Conservation (phyloP, 768 basidiomycete species). For the Psilocybe cubensis region DNA sequence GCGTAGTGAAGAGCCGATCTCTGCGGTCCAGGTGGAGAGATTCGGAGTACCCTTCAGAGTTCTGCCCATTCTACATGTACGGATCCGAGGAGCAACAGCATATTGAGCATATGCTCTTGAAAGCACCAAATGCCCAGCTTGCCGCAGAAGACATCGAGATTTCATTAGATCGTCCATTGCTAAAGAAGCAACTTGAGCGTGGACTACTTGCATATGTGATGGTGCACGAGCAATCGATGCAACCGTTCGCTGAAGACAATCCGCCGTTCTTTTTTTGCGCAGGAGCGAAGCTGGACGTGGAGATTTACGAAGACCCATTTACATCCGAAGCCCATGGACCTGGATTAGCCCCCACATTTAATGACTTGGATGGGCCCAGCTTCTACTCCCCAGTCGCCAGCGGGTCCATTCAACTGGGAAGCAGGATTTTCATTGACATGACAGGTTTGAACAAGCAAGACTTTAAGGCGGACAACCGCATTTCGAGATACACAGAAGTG, state of each 20-base stretch:
- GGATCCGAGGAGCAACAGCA: conserved; percentile 30
- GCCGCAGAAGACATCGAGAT: background rate
- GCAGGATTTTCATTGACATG: conserved; percentile 1
- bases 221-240: conserved; percentile 8
- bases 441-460: conserved; percentile 7
- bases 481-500: background rate
- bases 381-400: background rate
- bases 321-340: conserved; percentile 1
- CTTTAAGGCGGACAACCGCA: background rate
- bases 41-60: conserved; percentile 26
- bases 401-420: background rate
- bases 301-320: conserved; percentile 5
- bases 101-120: conserved; percentile 36
- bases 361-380: background rate
- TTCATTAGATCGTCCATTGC: background rate
- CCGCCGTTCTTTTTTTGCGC: conserved; percentile 4
- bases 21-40: conserved; percentile 32
- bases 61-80: conserved; percentile 45
- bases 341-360: background rate
- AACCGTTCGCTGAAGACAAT: conserved; percentile 7
- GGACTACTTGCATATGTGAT: background rate
- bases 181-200: background rate
- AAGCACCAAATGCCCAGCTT: conserved; percentile 5
- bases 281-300: background rate
- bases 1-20: conserved; percentile 31